These are phyloP conservation scores for Mucor plumbeus DNA, from an alignment of 371 early-diverging fungal species.

Conservation along the genomic window DNA sequence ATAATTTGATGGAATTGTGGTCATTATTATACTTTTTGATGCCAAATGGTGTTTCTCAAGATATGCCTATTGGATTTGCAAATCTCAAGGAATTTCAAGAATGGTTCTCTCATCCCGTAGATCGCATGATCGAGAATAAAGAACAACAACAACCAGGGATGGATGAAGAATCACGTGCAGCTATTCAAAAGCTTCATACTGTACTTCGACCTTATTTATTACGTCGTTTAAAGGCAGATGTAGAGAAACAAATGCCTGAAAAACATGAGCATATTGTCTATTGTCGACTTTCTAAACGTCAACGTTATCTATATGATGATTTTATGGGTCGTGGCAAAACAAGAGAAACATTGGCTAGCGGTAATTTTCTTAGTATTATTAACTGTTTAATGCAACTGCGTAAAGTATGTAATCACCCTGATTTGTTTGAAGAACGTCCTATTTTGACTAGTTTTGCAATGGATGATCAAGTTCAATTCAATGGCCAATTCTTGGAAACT, in stretches of 20 bases:
- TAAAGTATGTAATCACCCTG: constrained; percentile 97
- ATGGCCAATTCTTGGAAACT: constrained; percentile 49
- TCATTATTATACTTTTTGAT: constrained; percentile 93
- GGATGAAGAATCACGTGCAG: constrained; percentile 64
- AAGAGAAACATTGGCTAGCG: constrained; percentile 73
- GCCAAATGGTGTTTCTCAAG: constrained; percentile 71
- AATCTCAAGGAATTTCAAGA: constrained; percentile 86
- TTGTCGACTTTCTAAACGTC: constrained; percentile 79
- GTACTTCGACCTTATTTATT: constrained; percentile 89
- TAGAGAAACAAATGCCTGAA: constrained; percentile 85
- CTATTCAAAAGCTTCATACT: constrained; percentile 75
- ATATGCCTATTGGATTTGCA: constrained; percentile 79
- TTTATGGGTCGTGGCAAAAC: constrained; percentile 88
- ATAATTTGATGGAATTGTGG: constrained; percentile 95
- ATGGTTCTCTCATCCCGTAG: constrained; percentile 88
- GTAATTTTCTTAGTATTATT: constrained; percentile 84
- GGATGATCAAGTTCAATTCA: constrained; percentile 51
- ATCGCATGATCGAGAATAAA: constrained; percentile 75
- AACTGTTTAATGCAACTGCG: constrained; percentile 95
- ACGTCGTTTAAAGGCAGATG: constrained; percentile 83
- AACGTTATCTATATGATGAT: constrained; percentile 87
- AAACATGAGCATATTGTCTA: constrained; percentile 85
- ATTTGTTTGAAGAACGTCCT: constrained; percentile 91
- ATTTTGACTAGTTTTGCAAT: constrained; percentile 81
- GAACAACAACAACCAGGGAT: constrained; percentile 26